Conservation (phyloP, 305 asterid species). For the Plantago rigida region DNA sequence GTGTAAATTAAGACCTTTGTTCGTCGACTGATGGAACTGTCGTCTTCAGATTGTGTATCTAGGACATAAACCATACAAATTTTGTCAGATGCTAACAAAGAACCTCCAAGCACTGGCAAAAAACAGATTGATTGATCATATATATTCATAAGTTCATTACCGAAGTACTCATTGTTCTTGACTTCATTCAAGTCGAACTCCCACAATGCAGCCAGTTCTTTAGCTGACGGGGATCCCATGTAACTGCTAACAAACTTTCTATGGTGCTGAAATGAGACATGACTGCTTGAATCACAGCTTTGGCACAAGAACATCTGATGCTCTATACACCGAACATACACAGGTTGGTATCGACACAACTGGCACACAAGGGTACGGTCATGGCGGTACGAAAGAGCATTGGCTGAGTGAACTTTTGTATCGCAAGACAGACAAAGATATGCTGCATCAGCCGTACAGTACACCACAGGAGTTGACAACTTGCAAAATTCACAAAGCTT, state of each 20-base stretch:
- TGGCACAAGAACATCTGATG: conserved; percentile 61
- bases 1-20: conserved; percentile 30
- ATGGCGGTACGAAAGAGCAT: conserved; percentile 70
- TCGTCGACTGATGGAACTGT: conserved; percentile 26
- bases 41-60: conserved; percentile 26
- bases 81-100: not conserved
- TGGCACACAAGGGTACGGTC: conserved; percentile 62
- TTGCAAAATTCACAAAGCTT: conserved; percentile 62
- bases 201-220: conserved; percentile 60
- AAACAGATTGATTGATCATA: conserved; percentile 14
- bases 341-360: conserved; percentile 40
- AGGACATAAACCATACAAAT: conserved; percentile 15
- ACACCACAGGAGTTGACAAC: conserved; percentile 54
- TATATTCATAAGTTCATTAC: conserved; percentile 13
- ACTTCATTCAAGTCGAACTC: conserved; percentile 37
- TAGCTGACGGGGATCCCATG: conserved; percentile 76
- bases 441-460: conserved; percentile 73
- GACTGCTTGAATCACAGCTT: conserved; percentile 45
- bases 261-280: conserved; percentile 41
- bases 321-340: conserved; percentile 41
- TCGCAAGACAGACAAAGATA: conserved; percentile 77
- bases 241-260: conserved; percentile 39
- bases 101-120: conserved; percentile 14
- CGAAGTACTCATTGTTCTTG: conserved; percentile 3
- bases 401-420: conserved; percentile 77